These are phyloP conservation scores for Periconia digitata DNA, from an alignment of 2,329 filamentous ascomycete genomes.

Conservation along the genomic window DNA sequence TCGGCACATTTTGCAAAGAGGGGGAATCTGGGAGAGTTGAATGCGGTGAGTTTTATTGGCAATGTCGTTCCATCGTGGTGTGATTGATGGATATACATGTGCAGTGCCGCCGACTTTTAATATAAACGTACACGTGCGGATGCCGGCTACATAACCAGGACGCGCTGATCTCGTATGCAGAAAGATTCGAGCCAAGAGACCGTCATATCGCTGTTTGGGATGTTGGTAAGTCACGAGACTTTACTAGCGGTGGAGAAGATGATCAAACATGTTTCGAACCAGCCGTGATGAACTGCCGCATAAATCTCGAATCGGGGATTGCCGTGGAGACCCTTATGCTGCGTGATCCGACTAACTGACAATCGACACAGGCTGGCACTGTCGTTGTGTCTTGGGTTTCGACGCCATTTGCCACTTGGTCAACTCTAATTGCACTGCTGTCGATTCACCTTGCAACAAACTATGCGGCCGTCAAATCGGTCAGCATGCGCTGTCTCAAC, in stretches of 20 bases:
- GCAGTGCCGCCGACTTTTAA: slow-evolving; percentile 7
- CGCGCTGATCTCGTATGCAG: slow-evolving; percentile 37
- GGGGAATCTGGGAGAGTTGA: slow-evolving; percentile 89
- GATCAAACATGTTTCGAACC: not conserved
- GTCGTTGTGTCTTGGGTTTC: slow-evolving; percentile 77
- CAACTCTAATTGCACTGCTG: slow-evolving; percentile 70
- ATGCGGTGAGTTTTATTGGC: slow-evolving; percentile 61
- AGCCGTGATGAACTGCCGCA: not conserved
- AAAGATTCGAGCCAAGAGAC: slow-evolving; percentile 96
- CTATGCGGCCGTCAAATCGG: slow-evolving; percentile 79
- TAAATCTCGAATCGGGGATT: not conserved
- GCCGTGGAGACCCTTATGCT: not conserved
- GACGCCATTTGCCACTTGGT: slow-evolving; percentile 71
- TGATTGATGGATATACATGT: slow-evolving; percentile 17
- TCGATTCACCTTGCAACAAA: slow-evolving; percentile 80
- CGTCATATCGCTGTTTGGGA: slow-evolving; percentile 82
- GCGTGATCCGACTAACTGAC: slow-evolving; percentile 17
- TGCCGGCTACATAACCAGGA: slow-evolving; percentile 15
- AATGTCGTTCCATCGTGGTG: slow-evolving; percentile 8
- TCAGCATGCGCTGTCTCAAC: slow-evolving; percentile 83
- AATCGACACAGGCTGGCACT: slow-evolving; percentile 62
- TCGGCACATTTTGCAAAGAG: slow-evolving; percentile 87
- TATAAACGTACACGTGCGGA: slow-evolving; percentile 16
- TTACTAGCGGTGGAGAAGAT: slow-evolving; percentile 3
- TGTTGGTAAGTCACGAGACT: slow-evolving; percentile 59